Conservation (phyloP, 352 stramenopile species). For the Pythium pyrilobum region DNA sequence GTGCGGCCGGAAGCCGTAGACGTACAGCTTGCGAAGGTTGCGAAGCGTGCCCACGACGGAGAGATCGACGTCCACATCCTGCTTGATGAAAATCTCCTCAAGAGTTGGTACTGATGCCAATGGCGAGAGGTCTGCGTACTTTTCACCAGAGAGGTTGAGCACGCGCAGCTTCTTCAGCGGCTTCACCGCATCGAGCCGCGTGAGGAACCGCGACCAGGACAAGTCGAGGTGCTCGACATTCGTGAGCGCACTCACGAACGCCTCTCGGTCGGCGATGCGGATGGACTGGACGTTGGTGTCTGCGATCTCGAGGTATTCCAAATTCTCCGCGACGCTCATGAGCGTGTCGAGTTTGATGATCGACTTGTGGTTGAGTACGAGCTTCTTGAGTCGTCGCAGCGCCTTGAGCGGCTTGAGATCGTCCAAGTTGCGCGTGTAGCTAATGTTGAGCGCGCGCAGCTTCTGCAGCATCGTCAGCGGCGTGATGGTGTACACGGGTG, state of each 20-base stretch:
- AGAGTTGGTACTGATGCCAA: background rate
- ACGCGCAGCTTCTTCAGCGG: conserved; percentile 12
- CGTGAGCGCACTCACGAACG: conserved; percentile 13
- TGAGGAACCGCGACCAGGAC: conserved; percentile 20
- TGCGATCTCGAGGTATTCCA: conserved; percentile 20
- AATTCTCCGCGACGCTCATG: conserved; percentile 1
- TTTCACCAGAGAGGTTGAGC: conserved; percentile 19
- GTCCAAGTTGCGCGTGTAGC: conserved; percentile 14
- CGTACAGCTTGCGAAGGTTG: conserved; percentile 13
- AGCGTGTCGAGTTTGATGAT: conserved; percentile 13
- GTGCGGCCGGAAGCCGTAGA: conserved; percentile 22
- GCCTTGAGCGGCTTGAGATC: conserved; percentile 11
- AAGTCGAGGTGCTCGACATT: conserved; percentile 17
- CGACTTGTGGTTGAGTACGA: conserved; percentile 21
- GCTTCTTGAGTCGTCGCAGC: conserved; percentile 9
- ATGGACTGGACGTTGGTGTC: conserved; percentile 22
- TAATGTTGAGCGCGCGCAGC: conserved; percentile 12
- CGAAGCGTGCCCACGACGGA: conserved; percentile 5
- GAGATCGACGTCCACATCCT: conserved; percentile 23
- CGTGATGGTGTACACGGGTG: conserved; percentile 7
- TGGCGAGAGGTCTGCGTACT: conserved; percentile 15
- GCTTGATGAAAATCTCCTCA: conserved; percentile 21
- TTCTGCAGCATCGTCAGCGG: conserved; percentile 7
- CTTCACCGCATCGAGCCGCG: conserved; percentile 7
- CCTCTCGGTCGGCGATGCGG: conserved; percentile 4